phyloP scores from a whole-genome alignment of 2,329 filamentous ascomycete species.

The Clathrospora elynae region DNA sequence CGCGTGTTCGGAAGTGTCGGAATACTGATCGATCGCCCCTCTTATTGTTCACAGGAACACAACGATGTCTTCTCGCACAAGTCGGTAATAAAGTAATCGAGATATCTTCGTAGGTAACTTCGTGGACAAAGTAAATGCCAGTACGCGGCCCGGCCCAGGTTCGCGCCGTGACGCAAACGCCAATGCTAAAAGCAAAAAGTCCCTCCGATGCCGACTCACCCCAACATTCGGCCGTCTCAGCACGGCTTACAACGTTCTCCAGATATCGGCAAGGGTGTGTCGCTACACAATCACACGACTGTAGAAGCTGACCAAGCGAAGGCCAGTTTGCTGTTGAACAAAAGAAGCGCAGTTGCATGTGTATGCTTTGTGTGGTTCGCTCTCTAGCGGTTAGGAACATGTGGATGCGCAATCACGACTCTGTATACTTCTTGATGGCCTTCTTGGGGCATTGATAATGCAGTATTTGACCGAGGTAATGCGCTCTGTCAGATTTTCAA shows the following conservation, averaged over 20 bases:
- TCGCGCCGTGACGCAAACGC: constrained; percentile 11
- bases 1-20: not conserved
- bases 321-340: constrained; percentile 4
- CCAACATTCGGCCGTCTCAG: constrained; percentile 3
- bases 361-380: too few relatives aligned
- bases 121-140: constrained; percentile 4
- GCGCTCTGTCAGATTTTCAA: not conserved
- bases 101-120: too few relatives aligned
- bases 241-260: constrained; percentile 9
- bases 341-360: constrained; percentile 2
- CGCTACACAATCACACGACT: constrained; percentile 10
- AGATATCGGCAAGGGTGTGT: constrained; percentile 11
- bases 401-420: too few relatives aligned
- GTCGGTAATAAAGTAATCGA: too few relatives aligned
- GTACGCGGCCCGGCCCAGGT: not conserved
- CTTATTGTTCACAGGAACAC: too few relatives aligned
- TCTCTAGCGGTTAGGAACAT: too few relatives aligned
- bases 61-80: too few relatives aligned
- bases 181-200: constrained; percentile 15
- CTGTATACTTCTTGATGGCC: not conserved
- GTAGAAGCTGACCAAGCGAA: constrained; percentile 17
- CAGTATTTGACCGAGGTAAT: not conserved
- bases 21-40: not conserved
- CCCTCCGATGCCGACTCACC: constrained; percentile 1
- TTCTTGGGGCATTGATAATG: not conserved